Base-by-base conservation (phyloP, 1,284 basidiomycete genomes). In the Ustilago loliicola region DNA sequence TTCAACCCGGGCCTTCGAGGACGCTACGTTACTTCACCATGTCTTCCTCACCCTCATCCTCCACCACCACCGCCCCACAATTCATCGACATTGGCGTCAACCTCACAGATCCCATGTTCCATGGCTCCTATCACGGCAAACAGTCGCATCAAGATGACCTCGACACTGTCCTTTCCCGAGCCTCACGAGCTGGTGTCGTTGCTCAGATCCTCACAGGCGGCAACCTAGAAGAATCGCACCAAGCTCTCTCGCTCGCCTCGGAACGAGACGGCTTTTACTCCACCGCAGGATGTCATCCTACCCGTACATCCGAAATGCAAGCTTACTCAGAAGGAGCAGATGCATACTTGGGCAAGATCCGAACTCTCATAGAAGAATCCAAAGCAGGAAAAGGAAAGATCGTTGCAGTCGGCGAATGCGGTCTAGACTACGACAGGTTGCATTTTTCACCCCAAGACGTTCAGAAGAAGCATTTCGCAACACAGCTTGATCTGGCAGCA, bases 281-380 rank as follows among this genome's bases (percentile, higher is more conserved):
- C 9, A 96, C 94, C 0, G 91, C 92, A 1, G 94, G 94, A 21
- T 93, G 93, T 77, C 94, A 96, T 87, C 94, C 94, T 0, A 95
- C 94, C 8, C 91, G 93, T n/a, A 91, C 92, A 0, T 87, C 83
- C 5, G 92, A 95, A 83, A 93, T 95, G 76, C 91, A 93, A 40
- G 86, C 88, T 55, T 89, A 90, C 83, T 19, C 50, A 6, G 87
- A 87, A 1, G 89, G 88, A 8, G 92, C 90, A 1, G 89, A 89
- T 0, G 91, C 88, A 2, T 96, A 95, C 82, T 86, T 95, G 8
- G 42, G 27, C 57, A 90, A 91, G 19, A 91, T 84, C 13, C 55
- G 42, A 13, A 34, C 56, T 9, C 47, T 79, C 0, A 67, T 84
- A 27, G 48, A 69, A 17, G 8, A 47, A 0, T 48, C 61, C 1